phyloP scores from a whole-genome alignment of 148 eudicot species.

The Spergularia bocconei region DNA sequence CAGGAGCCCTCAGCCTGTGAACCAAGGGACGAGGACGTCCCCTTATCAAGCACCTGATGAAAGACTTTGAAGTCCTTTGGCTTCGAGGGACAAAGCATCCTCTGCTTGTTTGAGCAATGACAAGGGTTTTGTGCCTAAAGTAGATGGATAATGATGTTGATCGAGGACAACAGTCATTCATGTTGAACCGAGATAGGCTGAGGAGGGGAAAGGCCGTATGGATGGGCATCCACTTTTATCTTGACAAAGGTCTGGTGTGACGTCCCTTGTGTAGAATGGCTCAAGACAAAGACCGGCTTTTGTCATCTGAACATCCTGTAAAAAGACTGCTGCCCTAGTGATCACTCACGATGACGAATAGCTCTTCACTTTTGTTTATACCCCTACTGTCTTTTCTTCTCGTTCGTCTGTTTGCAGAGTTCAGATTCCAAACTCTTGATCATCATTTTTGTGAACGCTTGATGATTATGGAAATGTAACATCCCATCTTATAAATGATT shows the following conservation, averaged over 20 bases:
- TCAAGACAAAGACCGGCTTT: constrained; percentile 4
- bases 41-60: constrained; percentile 2
- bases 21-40: neutral
- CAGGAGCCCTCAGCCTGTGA: constrained; percentile 16
- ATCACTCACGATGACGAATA: neutral
- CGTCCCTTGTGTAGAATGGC: constrained; percentile 16
- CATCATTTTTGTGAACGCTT: too few species aligned
- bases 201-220: neutral
- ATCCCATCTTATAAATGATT: too few species aligned
- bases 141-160: constrained; percentile 14
- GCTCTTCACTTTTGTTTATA: neutral
- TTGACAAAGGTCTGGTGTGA: neutral
- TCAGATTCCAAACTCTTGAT: too few species aligned
- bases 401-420: neutral
- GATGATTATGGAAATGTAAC: too few species aligned
- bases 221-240: neutral
- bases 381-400: neutral
- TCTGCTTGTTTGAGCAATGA: neutral
- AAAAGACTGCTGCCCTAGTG: neutral
- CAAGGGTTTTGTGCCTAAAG: neutral
- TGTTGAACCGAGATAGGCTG: neutral
- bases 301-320: constrained; percentile 22
- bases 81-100: neutral
- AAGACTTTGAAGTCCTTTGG: neutral
- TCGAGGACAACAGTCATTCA: constrained; percentile 6